Percentiles rank a stretch among this genome's conserved stretches.
phyloP scores from a whole-genome alignment of 192 early-diverging fungal genomes.

The Cetraspora pellucida region DNA sequence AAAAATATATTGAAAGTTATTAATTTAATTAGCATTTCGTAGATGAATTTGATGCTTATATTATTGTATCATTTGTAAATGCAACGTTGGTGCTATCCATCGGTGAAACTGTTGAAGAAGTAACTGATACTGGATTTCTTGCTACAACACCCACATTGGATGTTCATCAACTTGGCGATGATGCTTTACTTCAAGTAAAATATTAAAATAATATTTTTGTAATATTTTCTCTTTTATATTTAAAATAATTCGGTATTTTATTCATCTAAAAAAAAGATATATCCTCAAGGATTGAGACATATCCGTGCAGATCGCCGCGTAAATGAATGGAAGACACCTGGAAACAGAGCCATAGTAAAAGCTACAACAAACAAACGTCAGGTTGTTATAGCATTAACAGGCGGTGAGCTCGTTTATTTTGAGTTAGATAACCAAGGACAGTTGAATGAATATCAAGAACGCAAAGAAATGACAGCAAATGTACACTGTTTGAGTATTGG shows the following conservation, averaged over 20 bases:
- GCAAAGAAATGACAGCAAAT: conserved; percentile 69
- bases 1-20: not conserved
- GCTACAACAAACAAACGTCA: conserved; percentile 86
- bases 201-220: not conserved
- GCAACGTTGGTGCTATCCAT: conserved; percentile 91
- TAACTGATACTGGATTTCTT: conserved; percentile 87
- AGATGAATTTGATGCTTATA: conserved; percentile 78
- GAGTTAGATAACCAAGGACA: conserved; percentile 82
- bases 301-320: conserved; percentile 86
- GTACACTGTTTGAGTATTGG: conserved; percentile 80
- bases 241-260: no score
- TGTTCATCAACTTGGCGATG: conserved; percentile 83
- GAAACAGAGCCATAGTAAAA: conserved; percentile 67
- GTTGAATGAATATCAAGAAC: conserved; percentile 86
- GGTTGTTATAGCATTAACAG: conserved; percentile 79
- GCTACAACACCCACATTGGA: conserved; percentile 81
- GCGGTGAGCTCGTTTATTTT: conserved; percentile 89
- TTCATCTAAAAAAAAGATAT: conserved; percentile 39
- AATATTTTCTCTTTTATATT: not conserved
- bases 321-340: conserved; percentile 92
- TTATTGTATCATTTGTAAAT: conserved; percentile 91
- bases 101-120: conserved; percentile 92
- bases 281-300: conserved; percentile 88
- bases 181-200: conserved; percentile 80
- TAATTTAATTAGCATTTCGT: conserved; percentile 7